These are phyloP conservation scores for Xerocomellus intermedius DNA, from an alignment of 768 basidiomycete species.

Conservation along the genomic window DNA sequence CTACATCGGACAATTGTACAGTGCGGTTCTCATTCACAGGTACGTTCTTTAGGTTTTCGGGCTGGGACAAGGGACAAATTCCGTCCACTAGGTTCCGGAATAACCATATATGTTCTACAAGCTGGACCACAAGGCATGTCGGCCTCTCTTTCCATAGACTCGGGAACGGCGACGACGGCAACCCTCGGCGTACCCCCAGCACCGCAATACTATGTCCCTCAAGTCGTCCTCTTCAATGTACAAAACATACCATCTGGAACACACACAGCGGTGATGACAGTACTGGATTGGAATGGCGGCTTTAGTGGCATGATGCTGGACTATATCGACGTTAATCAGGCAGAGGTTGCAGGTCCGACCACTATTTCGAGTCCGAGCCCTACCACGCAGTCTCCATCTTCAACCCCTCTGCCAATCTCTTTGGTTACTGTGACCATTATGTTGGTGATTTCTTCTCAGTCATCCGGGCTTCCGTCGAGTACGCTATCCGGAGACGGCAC, in stretches of 20 bases:
- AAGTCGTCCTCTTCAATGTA: constrained; percentile 17
- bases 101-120: constrained; percentile 29
- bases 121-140: constrained; percentile 29
- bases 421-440: not conserved
- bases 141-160: constrained; percentile 26
- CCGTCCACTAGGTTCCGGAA: constrained; percentile 20
- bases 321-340: constrained; percentile 27
- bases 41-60: not conserved
- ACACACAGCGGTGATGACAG: constrained; percentile 25
- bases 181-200: constrained; percentile 21
- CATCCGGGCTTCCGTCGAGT: no score
- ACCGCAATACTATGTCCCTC: constrained; percentile 26
- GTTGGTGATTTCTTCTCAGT: no score
- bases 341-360: constrained; percentile 8
- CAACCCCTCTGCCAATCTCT: not conserved
- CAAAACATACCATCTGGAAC: constrained; percentile 24
- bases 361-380: not conserved
- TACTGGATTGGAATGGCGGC: constrained; percentile 25
- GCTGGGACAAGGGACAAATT: not conserved
- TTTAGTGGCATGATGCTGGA: constrained; percentile 32
- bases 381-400: constrained; percentile 7
- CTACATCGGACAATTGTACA: constrained; percentile 21
- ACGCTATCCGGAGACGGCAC: no score
- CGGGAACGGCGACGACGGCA: constrained; percentile 20
- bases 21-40: constrained; percentile 27